A percentile compares a stretch with the other conserved stretches of the same genome.
Conservation (phyloP, 2,329 filamentous ascomycete genomes). For the Rhynchosporium graminicola region DNA sequence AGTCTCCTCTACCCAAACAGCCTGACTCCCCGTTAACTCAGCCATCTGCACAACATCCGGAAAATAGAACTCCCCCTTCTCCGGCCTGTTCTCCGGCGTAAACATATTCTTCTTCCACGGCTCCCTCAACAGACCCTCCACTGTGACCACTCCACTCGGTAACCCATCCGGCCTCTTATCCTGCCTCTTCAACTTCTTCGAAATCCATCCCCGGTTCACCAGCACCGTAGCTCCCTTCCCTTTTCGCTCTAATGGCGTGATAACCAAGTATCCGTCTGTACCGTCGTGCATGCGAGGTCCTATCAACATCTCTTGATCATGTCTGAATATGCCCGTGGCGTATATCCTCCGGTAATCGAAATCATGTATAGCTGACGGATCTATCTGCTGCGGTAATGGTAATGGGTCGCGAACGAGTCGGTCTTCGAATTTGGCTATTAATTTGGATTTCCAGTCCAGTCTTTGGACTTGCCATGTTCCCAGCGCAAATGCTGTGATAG, state of each 20-base stretch:
- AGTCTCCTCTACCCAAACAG: conserved; percentile 94
- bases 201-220: conserved; percentile 90
- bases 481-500: conserved; percentile 83
- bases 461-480: conserved; percentile 96
- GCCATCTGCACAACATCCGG: conserved; percentile 95
- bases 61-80: conserved; percentile 88
- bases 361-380: conserved; percentile 77
- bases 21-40: conserved; percentile 73
- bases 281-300: conserved; percentile 88
- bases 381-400: conserved; percentile 79
- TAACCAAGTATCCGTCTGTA: conserved; percentile 84
- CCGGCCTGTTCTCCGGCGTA: conserved; percentile 85
- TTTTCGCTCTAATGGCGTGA: conserved; percentile 83
- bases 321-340: conserved; percentile 71
- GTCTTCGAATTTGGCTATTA: conserved; percentile 91
- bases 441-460: conserved; percentile 88
- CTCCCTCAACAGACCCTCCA: conserved; percentile 83
- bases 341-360: conserved; percentile 90
- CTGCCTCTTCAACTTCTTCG: conserved; percentile 70
- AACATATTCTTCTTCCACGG: conserved; percentile 99
- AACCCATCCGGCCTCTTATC: conserved; percentile 63
- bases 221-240: conserved; percentile 69
- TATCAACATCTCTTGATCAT: conserved; percentile 95
- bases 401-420: conserved; percentile 82
- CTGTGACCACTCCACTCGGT: conserved; percentile 68